Evolutionary conservation across 495 filamentous ascomycete species (phyloP).

Genomic region (Durotheca rogersii): DNA sequence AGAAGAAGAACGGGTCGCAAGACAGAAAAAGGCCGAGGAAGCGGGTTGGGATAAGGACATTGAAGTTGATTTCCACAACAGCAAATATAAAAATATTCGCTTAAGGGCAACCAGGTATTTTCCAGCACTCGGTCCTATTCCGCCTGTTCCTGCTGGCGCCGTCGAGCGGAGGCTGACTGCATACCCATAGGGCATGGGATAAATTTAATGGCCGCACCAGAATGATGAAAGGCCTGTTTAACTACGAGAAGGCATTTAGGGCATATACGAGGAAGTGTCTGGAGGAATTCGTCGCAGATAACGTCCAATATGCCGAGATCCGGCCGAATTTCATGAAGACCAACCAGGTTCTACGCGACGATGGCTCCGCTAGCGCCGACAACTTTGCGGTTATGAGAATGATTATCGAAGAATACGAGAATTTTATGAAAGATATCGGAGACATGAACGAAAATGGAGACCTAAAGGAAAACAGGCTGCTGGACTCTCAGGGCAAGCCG

Average conservation of each 20-base stretch:
- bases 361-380: constrained; percentile 42
- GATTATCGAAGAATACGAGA: constrained; percentile 49
- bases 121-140: no score
- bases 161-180: no score
- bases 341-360: constrained; percentile 51
- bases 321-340: constrained; percentile 58
- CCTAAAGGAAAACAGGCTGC: constrained; percentile 21
- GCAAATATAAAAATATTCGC: constrained; percentile 18
- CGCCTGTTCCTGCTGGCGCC: no score
- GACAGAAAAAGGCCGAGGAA: constrained; percentile 14
- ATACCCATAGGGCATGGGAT: constrained; percentile 54
- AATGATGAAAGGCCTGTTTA: constrained; percentile 63
- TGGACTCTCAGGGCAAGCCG: constrained; percentile 13
- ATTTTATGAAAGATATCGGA: constrained; percentile 42
- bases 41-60: constrained; percentile 21
- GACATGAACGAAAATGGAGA: constrained; percentile 29
- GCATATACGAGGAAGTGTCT: constrained; percentile 49
- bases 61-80: constrained; percentile 15
- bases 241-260: constrained; percentile 53
- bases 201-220: constrained; percentile 56
- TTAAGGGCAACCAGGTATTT: constrained; percentile 27
- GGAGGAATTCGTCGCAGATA: constrained; percentile 53
- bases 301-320: constrained; percentile 60
- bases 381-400: constrained; percentile 54
- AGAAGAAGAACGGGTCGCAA: constrained; percentile 15